phyloP scores from a whole-genome alignment of 768 basidiomycete genomes.

The Lyophyllum semitale region DNA sequence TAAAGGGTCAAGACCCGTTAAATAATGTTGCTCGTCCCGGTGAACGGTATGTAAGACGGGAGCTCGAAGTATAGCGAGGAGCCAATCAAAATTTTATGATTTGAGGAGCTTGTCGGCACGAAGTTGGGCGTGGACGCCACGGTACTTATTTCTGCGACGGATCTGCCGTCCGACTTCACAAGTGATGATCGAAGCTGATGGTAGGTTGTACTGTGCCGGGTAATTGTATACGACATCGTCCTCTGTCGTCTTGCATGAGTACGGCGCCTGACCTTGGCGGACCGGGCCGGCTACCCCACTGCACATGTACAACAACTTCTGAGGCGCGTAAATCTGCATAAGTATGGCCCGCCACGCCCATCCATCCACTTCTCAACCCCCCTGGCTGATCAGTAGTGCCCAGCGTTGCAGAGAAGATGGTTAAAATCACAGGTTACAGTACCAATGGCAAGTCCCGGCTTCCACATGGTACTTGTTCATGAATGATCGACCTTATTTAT shows the following conservation, averaged over 20 bases:
- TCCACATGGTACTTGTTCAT: neutral
- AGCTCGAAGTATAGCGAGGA: neutral
- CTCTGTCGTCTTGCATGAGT: no score
- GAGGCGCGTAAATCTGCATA: neutral
- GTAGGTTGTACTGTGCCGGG: no score
- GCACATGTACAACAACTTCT: neutral
- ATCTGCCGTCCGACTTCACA: no score
- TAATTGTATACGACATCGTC: no score
- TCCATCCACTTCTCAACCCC: neutral
- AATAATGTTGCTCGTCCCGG: neutral
- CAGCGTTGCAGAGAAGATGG: slow-evolving; percentile 19
- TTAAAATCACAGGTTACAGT: slow-evolving; percentile 56
- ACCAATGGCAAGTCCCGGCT: slow-evolving; percentile 49
- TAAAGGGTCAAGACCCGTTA: no score
- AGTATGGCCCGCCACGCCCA: neutral
- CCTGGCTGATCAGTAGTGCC: neutral
- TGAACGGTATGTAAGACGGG: neutral
- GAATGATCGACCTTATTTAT: neutral
- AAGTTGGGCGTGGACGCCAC: no score
- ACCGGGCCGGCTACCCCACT: slow-evolving; percentile 2
- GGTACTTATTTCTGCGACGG: no score
- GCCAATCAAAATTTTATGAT: no score
- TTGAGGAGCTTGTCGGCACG: no score
- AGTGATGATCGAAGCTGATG: no score
- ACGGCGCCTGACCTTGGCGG: neutral